Evolutionary conservation across 371 early-diverging fungal genomes (phyloP).

Genomic region (Amoeboaphelidium protococcarum): DNA sequence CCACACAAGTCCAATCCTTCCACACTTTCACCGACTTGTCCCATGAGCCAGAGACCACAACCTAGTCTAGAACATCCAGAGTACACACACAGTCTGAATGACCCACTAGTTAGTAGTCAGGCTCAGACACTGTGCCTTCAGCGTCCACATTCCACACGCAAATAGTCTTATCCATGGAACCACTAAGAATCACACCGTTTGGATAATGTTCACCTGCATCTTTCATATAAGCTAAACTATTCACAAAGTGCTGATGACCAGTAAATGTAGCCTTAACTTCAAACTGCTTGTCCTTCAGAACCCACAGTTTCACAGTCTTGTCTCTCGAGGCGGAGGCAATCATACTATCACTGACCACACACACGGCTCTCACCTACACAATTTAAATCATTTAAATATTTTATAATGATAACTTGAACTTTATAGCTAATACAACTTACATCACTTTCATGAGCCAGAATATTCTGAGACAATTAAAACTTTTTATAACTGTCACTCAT

Average conservation of each 20-base stretch:
- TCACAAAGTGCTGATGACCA: constrained; percentile 56
- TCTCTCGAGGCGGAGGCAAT: constrained; percentile 52
- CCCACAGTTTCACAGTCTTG: constrained; percentile 13
- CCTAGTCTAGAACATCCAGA: constrained; percentile 26
- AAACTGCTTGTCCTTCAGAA: constrained; percentile 12
- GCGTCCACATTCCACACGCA: constrained; percentile 35
- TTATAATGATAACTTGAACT: background rate
- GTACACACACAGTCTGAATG: constrained; percentile 70
- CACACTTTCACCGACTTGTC: constrained; percentile 82
- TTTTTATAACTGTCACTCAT: too few relatives aligned
- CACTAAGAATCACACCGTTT: constrained; percentile 37
- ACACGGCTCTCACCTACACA: constrained; percentile 39
- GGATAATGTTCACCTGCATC: constrained; percentile 14
- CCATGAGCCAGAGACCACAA: constrained; percentile 81
- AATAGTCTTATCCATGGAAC: constrained; percentile 57
- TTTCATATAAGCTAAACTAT: constrained; percentile 30
- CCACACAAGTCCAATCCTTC: constrained; percentile 36
- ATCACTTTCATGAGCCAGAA: background rate
- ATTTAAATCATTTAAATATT: too few relatives aligned
- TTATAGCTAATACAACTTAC: background rate
- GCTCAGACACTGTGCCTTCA: constrained; percentile 15
- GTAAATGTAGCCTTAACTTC: constrained; percentile 19
- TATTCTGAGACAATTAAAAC: background rate
- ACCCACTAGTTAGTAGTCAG: constrained; percentile 39
- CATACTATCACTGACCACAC: constrained; percentile 25